Evolutionary conservation across 2,329 filamentous ascomycete species (phyloP), one percentile per base, ranked within the genome.

Genomic region (Colletotrichum sp.): DNA sequence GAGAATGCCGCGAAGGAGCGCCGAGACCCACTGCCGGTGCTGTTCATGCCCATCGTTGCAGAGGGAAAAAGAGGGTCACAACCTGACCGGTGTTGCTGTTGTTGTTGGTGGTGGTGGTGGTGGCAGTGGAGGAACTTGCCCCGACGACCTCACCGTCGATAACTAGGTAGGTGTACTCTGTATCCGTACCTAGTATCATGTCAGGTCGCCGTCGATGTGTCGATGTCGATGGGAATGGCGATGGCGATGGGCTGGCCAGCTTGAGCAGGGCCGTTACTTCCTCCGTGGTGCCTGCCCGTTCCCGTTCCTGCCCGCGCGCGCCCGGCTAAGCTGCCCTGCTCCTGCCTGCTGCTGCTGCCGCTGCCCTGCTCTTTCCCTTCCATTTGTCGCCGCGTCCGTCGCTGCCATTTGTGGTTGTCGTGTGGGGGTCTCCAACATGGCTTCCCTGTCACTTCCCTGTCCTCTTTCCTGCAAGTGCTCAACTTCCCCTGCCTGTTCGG

Each of bases 341-440:
- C 18, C 32, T 24, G 28, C 60, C 44, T 12, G 9, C 32, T 24
- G 28, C 60, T 39, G 60, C 44, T 48, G 44, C 44, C 18, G 22
- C 34, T 60, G 28, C 62, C 68, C 34, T 68, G 34, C 26, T 36
- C 70, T 67, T 52, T 34, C 22, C 30, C 22, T 57, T 62, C 55
- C 66, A n/a, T 73, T 64, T 44, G 18, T 68, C 34, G 39, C 57
- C 64, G 39, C 70, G 36, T 60, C n/a, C 60, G 72, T 60, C 32
- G 48, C 57, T 76, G 55, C 28, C 48, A 70, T 68, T 74, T 75
- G 39, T 28, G 34, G 71, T n/a, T 59, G 44, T 75, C 48, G 71
- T 70, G 65, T 75, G 74, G 70, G 74, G 74, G 71, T 68, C 59
- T 59, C 74, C 26, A 72, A 34, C 72, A 68, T 68, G 70, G 34